These are phyloP conservation scores for Erythrophleum ivorense DNA, from an alignment of 331 rosid species.

Conservation along the genomic window DNA sequence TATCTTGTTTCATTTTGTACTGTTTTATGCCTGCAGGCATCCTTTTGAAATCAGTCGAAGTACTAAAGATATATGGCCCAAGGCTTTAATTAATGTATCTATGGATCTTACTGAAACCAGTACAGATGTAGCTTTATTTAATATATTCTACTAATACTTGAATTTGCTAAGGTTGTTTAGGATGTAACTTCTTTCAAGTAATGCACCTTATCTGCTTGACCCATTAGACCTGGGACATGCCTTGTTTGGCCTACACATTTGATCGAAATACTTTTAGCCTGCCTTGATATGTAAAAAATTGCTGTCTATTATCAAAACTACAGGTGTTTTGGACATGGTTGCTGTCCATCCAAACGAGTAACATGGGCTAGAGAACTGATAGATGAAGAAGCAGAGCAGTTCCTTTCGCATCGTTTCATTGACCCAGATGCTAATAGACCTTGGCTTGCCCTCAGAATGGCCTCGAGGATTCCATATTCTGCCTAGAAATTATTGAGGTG, in stretches of 20 bases:
- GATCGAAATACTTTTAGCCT: neutral
- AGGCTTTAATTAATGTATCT: neutral
- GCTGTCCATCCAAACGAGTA: constrained; percentile 63
- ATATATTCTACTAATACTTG: constrained; percentile 5
- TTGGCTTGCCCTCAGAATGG: constrained; percentile 90
- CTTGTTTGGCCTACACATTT: neutral
- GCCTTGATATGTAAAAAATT: neutral
- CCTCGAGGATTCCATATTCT: constrained; percentile 70
- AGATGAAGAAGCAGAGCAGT: constrained; percentile 72
- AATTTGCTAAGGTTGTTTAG: neutral
- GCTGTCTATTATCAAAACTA: constrained; percentile 15
- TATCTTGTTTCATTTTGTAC: constrained; percentile 17
- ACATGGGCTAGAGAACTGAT: constrained; percentile 69
- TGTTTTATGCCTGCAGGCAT: constrained; percentile 20
- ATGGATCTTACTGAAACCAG: neutral
- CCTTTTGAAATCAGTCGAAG: neutral
- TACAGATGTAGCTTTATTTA: neutral
- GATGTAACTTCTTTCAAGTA: neutral
- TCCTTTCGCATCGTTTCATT: constrained; percentile 67
- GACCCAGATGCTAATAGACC: constrained; percentile 77
- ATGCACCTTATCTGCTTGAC: neutral
- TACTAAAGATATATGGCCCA: neutral
- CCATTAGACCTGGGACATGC: neutral
- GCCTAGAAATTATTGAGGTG: constrained; percentile 51
- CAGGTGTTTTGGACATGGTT: constrained; percentile 89